Base-by-base conservation (phyloP, 2,329 filamentous ascomycete species). In the Orbilia brochopaga region DNA sequence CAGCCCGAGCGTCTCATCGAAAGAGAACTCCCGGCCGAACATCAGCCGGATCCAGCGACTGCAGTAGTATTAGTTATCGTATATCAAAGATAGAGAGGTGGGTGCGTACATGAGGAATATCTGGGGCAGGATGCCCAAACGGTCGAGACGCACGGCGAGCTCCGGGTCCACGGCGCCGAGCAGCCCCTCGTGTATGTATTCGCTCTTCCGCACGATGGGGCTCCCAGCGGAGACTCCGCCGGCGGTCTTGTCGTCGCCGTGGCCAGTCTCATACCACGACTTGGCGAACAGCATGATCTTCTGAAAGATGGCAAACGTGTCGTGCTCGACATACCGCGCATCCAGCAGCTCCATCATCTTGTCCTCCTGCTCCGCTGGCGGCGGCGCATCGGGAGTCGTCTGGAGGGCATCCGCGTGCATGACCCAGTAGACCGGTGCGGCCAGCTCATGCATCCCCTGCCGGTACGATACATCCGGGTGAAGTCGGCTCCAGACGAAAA, bases 361-460 rank as follows among this genome's bases (percentile, higher is more conserved):
- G 21, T 82, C 80, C 54, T 88, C 84, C 1, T 80, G 78, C 32
- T 77, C 61, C 10, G 62, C 37, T 78, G 76, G 5, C 6, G 6
- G 13, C 6, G 30, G 2, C 17, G 11, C 19, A 7, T 19, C 46
- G 42, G 32, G 48, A 44, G n/a, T 21, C 61, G 30, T 52, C 46
- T 79, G 59, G 56, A 96, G 82, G 5, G 92, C 89, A 80, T 99
- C 94, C 75, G 88, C 84, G 75, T 92, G 87, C 4, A 97, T 82
- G 1, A 91, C 90, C 84, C 91, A 91, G 5, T 97, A 82, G 40
- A 99, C 87, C 0, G 94, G 92, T 0, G 94, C 94, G 13, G 97
- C 83, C 48, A 99, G 83, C 80, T 99, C 94, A 78, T 99, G 94
- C 93, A 99, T 99, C 10, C 94, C 94, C 81, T 99, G 94, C n/a